These are phyloP conservation scores for Mangifera indica DNA, from an alignment of 345 rosid species.

Conservation along the genomic window DNA sequence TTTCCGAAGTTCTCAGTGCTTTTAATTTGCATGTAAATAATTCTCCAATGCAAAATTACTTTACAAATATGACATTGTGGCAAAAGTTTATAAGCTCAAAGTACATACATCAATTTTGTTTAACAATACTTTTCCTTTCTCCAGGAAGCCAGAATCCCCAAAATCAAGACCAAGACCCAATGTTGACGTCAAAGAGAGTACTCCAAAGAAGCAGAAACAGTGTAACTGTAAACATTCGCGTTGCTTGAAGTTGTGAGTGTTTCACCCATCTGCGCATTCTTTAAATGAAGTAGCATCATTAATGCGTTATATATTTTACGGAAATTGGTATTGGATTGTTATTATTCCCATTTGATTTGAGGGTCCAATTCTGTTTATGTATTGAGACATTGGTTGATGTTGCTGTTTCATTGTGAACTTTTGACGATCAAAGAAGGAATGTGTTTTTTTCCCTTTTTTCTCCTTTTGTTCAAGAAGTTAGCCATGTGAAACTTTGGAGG, in stretches of 20 bases:
- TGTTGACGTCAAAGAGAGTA: constrained; percentile 74
- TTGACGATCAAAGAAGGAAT: background rate
- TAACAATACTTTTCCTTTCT: constrained; percentile 4
- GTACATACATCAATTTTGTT: constrained; percentile 1
- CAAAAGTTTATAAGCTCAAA: constrained; percentile 1
- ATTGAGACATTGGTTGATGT: background rate
- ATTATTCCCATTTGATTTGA: background rate
- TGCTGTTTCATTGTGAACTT: background rate
- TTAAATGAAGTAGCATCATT: background rate
- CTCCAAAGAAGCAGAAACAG: constrained; percentile 94
- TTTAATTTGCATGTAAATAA: constrained; percentile 11
- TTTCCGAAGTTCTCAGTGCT: constrained; percentile 1
- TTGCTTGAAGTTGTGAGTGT: constrained; percentile 90
- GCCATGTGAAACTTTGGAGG: constrained; percentile 10
- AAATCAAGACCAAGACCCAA: constrained; percentile 61
- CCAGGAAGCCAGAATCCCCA: constrained; percentile 88
- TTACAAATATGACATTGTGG: background rate
- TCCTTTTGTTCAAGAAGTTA: background rate
- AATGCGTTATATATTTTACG: background rate
- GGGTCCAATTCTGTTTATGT: background rate
- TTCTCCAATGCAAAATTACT: background rate
- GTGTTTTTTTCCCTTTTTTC: background rate
- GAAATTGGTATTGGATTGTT: background rate
- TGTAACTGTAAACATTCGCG: constrained; percentile 98
- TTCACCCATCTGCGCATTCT: background rate